Percentiles rank a stretch among this genome's conserved stretches.
Conservation (phyloP, 1,284 basidiomycete genomes). For the Puccinia polysora region DNA sequence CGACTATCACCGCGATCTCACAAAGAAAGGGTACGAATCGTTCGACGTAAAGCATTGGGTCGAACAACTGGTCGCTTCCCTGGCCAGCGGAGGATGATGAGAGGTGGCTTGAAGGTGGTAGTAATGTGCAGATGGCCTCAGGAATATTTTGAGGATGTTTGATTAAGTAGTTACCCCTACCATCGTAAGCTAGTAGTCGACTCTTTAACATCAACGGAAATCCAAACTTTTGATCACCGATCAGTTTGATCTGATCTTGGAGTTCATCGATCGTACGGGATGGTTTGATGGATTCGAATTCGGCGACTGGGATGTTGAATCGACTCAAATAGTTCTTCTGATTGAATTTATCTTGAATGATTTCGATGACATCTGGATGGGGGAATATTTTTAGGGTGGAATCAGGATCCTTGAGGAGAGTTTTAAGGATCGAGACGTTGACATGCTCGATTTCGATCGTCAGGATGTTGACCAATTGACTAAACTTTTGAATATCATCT, state of each 20-base stretch:
- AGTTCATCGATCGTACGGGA: slow-evolving; percentile 57
- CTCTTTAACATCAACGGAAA: slow-evolving; percentile 95
- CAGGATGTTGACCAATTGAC: slow-evolving; percentile 74
- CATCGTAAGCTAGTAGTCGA: slow-evolving; percentile 90
- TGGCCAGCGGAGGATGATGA: no score
- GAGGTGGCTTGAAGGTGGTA: slow-evolving; percentile 48
- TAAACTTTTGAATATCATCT: slow-evolving; percentile 73
- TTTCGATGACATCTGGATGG: slow-evolving; percentile 71
- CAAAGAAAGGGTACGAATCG: slow-evolving; percentile 83
- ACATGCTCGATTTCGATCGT: slow-evolving; percentile 99
- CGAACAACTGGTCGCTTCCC: no score
- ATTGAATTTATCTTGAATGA: slow-evolving; percentile 90
- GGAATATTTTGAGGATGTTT: slow-evolving; percentile 59
- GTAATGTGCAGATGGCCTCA: slow-evolving; percentile 62
- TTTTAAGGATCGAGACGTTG: slow-evolving; percentile 69
- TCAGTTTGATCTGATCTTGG: slow-evolving; percentile 60
- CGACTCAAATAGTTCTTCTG: slow-evolving; percentile 75
- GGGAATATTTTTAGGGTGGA: slow-evolving; percentile 69
- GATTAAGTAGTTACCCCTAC: slow-evolving; percentile 84
- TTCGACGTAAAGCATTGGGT: slow-evolving; percentile 75
- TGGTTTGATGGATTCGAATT: slow-evolving; percentile 58
- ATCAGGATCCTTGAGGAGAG: slow-evolving; percentile 58
- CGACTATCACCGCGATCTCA: slow-evolving; percentile 97
- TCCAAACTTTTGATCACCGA: slow-evolving; percentile 63
- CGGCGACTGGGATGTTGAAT: slow-evolving; percentile 66